Percentiles rank a stretch among this genome's conserved stretches.
Evolutionary conservation across 352 stramenopile genomes (phyloP).

Genomic region (Globisporangium spiculum): DNA sequence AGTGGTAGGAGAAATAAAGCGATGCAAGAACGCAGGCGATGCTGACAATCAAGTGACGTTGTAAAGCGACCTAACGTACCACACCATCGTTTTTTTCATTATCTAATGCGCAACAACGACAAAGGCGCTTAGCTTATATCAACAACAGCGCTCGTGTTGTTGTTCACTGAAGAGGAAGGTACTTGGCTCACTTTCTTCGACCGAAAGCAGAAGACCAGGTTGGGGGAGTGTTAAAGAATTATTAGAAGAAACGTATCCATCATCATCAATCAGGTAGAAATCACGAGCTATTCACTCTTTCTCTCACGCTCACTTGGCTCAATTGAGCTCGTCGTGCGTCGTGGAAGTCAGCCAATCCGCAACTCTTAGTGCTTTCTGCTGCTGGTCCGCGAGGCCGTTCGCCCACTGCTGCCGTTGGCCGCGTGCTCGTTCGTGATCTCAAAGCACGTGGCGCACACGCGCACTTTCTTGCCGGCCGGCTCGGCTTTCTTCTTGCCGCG

Average conservation of each 20-base stretch:
- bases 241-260: background rate
- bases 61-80: background rate
- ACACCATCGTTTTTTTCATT: background rate
- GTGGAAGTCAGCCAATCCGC: background rate
- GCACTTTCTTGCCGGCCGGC: conserved; percentile 48
- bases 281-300: background rate
- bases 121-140: conserved; percentile 1
- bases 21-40: too few species aligned
- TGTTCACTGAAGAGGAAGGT: background rate
- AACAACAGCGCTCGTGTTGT: background rate
- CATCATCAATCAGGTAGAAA: background rate
- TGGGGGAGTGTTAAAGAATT: background rate
- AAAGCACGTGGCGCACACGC: conserved; percentile 75
- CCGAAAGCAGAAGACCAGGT: conserved; percentile 1
- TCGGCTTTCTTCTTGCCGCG: conserved; percentile 53
- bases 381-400: conserved; percentile 13
- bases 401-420: background rate
- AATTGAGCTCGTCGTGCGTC: background rate
- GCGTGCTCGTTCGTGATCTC: conserved; percentile 25
- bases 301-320: background rate
- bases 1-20: too few species aligned
- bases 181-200: conserved; percentile 2
- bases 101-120: background rate
- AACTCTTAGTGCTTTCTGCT: conserved; percentile 3
- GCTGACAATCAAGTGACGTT: too few species aligned